Evolutionary conservation across 2,329 filamentous ascomycete genomes (phyloP).

Genomic region (Neopestalotiopsis clavispora): DNA sequence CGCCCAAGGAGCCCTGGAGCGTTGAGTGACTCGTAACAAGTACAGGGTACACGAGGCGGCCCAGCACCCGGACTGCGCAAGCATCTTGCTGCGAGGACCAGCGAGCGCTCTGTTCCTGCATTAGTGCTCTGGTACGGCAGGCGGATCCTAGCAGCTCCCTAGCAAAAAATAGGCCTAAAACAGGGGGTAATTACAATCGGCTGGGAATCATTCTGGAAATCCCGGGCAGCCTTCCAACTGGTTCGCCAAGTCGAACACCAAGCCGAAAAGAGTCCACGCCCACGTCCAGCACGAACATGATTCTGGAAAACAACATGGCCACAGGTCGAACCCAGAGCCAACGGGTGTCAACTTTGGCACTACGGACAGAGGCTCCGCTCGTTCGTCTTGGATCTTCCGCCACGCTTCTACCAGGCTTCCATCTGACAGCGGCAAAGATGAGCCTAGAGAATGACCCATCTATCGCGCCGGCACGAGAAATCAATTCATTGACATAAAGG

Average conservation of each 20-base stretch:
- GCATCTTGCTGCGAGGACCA: not conserved
- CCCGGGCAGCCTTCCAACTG: not conserved
- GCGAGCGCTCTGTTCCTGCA: constrained; percentile 20
- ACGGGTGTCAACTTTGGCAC: not conserved
- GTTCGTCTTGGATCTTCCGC: not conserved
- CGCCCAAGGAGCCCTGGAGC: not conserved
- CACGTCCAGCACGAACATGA: not conserved
- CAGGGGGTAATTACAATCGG: constrained; percentile 17
- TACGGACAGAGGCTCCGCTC: not conserved
- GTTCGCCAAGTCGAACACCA: not conserved
- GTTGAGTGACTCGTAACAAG: constrained; percentile 1
- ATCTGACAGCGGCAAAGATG: not conserved
- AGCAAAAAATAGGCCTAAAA: constrained; percentile 24
- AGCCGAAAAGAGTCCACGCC: not conserved
- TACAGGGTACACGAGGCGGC: constrained; percentile 2
- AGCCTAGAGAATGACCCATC: not conserved
- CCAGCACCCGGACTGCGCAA: not conserved
- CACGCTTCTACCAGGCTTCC: not conserved
- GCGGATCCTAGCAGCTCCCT: constrained; percentile 4
- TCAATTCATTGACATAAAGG: not conserved
- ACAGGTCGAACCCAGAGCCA: not conserved
- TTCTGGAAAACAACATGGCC: not conserved
- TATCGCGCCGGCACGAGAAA: not conserved
- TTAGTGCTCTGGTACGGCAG: constrained; percentile 17
- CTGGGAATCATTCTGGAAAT: constrained; percentile 4